Evolutionary conservation across 192 early-diverging fungal genomes (phyloP).

Genomic region (Phlyctochytrium bullatum): DNA sequence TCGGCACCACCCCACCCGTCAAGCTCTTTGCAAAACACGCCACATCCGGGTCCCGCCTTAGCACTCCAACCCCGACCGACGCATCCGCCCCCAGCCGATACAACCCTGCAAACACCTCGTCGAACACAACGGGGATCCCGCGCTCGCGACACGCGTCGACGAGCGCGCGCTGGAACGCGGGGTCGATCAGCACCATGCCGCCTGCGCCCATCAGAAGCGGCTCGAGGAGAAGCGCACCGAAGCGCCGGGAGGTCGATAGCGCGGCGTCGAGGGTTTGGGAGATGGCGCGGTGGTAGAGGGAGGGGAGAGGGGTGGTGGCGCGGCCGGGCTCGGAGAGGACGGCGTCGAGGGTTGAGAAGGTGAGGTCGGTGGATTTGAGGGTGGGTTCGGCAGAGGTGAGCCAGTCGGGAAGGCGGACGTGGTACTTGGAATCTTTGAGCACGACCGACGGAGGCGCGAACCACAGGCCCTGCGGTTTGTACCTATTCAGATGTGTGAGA

Average conservation of each 20-base stretch:
- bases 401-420: constrained; percentile 17
- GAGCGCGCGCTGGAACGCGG: constrained; percentile 70
- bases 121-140: constrained; percentile 67
- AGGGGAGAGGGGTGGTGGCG: constrained; percentile 8
- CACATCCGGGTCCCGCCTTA: constrained; percentile 70
- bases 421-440: constrained; percentile 27
- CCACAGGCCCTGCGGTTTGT: constrained; percentile 57
- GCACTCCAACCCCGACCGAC: constrained; percentile 51
- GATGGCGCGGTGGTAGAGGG: constrained; percentile 22
- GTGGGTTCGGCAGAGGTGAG: not conserved
- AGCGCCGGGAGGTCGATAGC: not conserved
- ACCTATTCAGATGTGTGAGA: constrained; percentile 13
- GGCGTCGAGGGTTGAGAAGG: not conserved
- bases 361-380: not conserved
- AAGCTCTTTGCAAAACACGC: constrained; percentile 73
- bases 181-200: constrained; percentile 81
- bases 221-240: constrained; percentile 68
- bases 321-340: constrained; percentile 12
- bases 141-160: constrained; percentile 49
- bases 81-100: constrained; percentile 19
- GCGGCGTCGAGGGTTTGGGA: not conserved
- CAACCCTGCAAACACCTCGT: constrained; percentile 68
- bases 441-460: constrained; percentile 56
- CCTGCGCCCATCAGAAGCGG: constrained; percentile 80
- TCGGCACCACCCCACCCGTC: constrained; percentile 72